Evolutionary conservation across 345 rosid species (phyloP).

Genomic region (Turritis glabra): DNA sequence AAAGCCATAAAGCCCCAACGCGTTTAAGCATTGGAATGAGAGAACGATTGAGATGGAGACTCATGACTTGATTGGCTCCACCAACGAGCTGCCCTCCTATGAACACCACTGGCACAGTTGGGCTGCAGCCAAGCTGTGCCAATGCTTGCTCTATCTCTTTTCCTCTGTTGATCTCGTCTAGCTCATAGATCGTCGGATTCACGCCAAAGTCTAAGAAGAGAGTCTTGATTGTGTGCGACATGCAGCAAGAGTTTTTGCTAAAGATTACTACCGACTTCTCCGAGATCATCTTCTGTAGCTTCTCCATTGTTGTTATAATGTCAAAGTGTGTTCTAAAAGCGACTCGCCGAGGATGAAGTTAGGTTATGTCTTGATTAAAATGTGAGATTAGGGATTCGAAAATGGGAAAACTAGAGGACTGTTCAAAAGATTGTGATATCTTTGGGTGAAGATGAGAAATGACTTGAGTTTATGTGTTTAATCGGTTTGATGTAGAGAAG

Average conservation of each 20-base stretch:
- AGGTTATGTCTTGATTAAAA: neutral
- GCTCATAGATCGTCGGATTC: constrained; percentile 58
- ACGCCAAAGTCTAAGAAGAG: constrained; percentile 66
- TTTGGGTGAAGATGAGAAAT: constrained; percentile 13
- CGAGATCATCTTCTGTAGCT: constrained; percentile 47
- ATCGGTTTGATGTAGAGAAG: constrained; percentile 17
- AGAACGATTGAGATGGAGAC: constrained; percentile 70
- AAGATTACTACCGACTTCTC: constrained; percentile 80
- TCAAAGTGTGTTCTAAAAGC: neutral
- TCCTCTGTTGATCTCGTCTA: constrained; percentile 62
- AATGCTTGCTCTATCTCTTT: constrained; percentile 72
- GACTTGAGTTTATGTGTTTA: constrained; percentile 16
- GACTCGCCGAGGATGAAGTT: neutral
- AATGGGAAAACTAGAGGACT: neutral
- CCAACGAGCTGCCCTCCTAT: constrained; percentile 77
- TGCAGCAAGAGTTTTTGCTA: constrained; percentile 69
- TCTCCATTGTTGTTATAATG: constrained; percentile 49
- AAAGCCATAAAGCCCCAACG: constrained; percentile 74
- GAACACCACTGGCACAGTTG: constrained; percentile 64
- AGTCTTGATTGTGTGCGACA: constrained; percentile 72
- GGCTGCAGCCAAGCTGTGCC: constrained; percentile 58
- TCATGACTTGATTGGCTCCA: constrained; percentile 76
- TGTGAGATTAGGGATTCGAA: neutral
- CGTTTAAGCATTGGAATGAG: constrained; percentile 64
- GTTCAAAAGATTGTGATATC: neutral